Base-by-base conservation (phyloP, 305 asterid species). In the Rubia tinctorum region DNA sequence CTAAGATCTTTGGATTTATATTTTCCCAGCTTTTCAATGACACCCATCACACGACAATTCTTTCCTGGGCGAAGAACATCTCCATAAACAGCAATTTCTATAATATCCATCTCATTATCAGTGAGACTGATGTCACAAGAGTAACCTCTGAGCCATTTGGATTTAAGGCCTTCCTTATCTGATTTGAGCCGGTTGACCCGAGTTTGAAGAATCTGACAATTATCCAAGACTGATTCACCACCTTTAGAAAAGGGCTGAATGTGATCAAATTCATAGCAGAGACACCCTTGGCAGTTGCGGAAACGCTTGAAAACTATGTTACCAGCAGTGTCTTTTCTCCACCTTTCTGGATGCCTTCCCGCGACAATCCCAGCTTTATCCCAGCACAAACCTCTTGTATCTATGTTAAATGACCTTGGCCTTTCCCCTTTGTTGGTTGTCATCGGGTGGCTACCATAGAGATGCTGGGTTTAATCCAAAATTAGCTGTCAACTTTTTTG, bases 41-140 rank as follows among this genome's bases (percentile, higher is more conserved):
- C 63, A 79, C 86, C 87, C 77, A 82, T 86, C 78, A 84, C 87
- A 74, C 78, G 78, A 71, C 89, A 89, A 60, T 79, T 81, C 68
- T 82, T 87, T 77, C 87, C 88, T 14, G 81, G 81, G 43, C 88
- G 84, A 73, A 76, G 75, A 74, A 91, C 82, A 79, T 85, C 83
- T 69, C 95, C 97, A 76, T 86, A 91, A 80, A 91, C 90, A 63
- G 96, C 89, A 90, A 88, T 85, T 82, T 91, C 93, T 82, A 89
- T 85, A 60, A 81, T 49, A 77, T 89, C 96, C 82, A 89, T 88
- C 72, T 89, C 87, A 66, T 81, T 75, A 66, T 86, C 87, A 68
- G 80, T 82, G 80, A 88, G 88, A 80, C 77, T 82, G 78, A 91
- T 71, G 79, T 87, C 86, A 68, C 96, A 91, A 37, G 95, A 91